phyloP scores from a whole-genome alignment of 345 rosid genomes.

The Abelmoschus esculentus region DNA sequence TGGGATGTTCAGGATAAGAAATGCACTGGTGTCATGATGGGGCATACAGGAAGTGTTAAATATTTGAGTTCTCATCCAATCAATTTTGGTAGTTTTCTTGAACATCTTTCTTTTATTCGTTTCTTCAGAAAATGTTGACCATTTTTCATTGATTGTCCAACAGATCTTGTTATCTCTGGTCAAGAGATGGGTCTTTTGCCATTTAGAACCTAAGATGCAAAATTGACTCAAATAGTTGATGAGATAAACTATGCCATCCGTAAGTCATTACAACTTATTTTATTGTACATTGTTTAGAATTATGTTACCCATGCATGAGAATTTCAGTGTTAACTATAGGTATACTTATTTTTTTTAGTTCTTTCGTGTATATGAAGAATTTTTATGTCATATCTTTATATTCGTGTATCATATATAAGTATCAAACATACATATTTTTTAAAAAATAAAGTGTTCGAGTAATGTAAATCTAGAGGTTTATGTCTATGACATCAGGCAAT shows the following conservation, averaged over 20 bases:
- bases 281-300: background rate
- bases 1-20: constrained; percentile 69
- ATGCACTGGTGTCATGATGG: constrained; percentile 50
- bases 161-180: constrained; percentile 80
- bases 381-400: background rate
- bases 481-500: background rate
- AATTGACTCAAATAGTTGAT: constrained; percentile 23
- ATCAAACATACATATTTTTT: background rate
- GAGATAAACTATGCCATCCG: constrained; percentile 33
- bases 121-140: background rate
- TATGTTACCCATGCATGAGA: background rate
- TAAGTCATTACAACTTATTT: constrained; percentile 24
- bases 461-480: background rate
- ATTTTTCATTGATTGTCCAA: constrained; percentile 1
- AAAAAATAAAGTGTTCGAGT: background rate
- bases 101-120: background rate
- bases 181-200: constrained; percentile 90
- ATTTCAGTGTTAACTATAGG: background rate
- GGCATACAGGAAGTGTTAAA: constrained; percentile 82
- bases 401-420: background rate
- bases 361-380: background rate
- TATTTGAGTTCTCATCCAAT: constrained; percentile 74
- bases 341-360: background rate
- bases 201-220: constrained; percentile 88
- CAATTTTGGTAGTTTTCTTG: constrained; percentile 45